A percentile compares a stretch with the other conserved stretches of the same genome.
phyloP scores from a whole-genome alignment of 306 rosid species.

The Castanea mollissima region DNA sequence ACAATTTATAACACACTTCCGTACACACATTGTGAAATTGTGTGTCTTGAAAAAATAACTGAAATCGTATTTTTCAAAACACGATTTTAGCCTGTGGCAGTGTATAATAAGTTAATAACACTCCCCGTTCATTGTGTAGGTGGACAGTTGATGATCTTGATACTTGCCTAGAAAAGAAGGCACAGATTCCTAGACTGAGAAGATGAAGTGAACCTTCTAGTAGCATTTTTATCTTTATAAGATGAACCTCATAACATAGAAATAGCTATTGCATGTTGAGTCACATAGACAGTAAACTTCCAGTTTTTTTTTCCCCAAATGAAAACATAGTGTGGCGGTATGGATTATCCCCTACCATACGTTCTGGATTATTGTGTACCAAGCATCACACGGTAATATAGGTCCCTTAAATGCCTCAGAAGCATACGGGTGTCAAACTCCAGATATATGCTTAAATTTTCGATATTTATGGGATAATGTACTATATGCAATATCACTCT shows the following conservation, averaged over 20 bases:
- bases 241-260: neutral
- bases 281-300: too few relatives aligned
- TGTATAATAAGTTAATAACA: too few relatives aligned
- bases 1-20: too few relatives aligned
- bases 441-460: neutral
- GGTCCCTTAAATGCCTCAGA: neutral
- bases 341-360: too few relatives aligned
- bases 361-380: too few relatives aligned
- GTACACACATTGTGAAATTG: neutral
- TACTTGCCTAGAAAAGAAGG: slow-evolving; percentile 63
- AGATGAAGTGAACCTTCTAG: neutral
- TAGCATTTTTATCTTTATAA: neutral
- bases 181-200: slow-evolving; percentile 64
- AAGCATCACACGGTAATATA: neutral
- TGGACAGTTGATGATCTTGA: slow-evolving; percentile 67
- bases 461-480: neutral
- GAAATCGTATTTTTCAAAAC: too few relatives aligned
- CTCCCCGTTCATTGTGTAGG: slow-evolving; percentile 27
- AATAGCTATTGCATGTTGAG: neutral
- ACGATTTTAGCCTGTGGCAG: too few relatives aligned
- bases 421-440: neutral
- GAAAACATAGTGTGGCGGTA: too few relatives aligned
- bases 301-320: too few relatives aligned
- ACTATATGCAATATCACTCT: too few relatives aligned
- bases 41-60: too few relatives aligned